Conservation (phyloP, 2,329 filamentous ascomycete species). For the Cordyceps tenuipes region DNA sequence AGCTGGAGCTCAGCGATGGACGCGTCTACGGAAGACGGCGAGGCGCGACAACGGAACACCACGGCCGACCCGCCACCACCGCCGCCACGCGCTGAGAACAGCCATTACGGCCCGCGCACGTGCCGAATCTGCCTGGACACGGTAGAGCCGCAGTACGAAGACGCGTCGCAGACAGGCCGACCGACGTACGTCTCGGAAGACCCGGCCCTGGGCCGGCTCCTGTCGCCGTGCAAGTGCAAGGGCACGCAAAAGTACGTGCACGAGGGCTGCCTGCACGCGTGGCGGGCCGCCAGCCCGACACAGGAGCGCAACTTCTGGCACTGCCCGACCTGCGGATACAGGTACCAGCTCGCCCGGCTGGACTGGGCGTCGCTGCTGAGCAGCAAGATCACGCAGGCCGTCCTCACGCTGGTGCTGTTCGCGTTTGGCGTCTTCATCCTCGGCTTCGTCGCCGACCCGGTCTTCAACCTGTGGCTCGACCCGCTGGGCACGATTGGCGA, state of each 20-base stretch:
- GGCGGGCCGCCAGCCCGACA: conserved; percentile 65
- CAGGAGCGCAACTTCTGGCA: conserved; percentile 68
- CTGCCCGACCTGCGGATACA: conserved; percentile 81
- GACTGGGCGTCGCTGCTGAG: conserved; percentile 64
- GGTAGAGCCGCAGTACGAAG: conserved; percentile 41
- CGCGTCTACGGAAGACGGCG: background rate
- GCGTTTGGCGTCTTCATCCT: conserved; percentile 67
- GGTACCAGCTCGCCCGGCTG: conserved; percentile 70
- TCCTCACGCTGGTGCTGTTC: conserved; percentile 65
- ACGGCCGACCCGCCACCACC: background rate
- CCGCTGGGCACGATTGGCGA: conserved; percentile 56
- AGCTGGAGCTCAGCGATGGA: conserved; percentile 11
- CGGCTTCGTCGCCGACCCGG: conserved; percentile 87
- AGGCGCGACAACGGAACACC: conserved; percentile 4
- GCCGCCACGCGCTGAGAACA: conserved; percentile 1
- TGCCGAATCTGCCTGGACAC: conserved; percentile 86
- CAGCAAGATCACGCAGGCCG: conserved; percentile 57
- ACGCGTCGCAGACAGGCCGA: conserved; percentile 24
- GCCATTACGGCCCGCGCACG: conserved; percentile 58
- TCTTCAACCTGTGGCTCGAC: conserved; percentile 82
- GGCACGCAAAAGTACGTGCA: conserved; percentile 92
- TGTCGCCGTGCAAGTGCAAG: conserved; percentile 89
- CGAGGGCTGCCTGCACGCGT: conserved; percentile 76
- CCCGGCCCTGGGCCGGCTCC: conserved; percentile 63
- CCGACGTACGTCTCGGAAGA: conserved; percentile 64